phyloP scores from a whole-genome alignment of 768 basidiomycete species.

The Scleroderma bovista region DNA sequence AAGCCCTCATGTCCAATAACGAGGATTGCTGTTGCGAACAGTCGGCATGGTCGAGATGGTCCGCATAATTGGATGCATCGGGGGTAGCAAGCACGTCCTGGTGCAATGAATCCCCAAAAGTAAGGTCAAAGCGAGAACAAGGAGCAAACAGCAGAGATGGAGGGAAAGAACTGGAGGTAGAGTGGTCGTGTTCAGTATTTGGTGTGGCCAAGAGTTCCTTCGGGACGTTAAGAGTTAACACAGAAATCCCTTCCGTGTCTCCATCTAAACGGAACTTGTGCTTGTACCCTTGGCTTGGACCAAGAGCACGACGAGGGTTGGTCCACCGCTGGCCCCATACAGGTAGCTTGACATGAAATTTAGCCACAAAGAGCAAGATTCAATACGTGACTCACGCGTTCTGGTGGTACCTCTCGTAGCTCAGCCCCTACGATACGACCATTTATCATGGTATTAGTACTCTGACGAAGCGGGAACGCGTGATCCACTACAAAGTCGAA shows the following conservation, averaged over 20 bases:
- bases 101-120: no score
- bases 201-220: slow-evolving; percentile 13
- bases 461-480: slow-evolving; percentile 4
- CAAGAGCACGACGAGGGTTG: slow-evolving; percentile 15
- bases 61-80: no score
- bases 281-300: slow-evolving; percentile 22
- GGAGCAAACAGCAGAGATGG: no score
- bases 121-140: no score
- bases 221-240: slow-evolving; percentile 16
- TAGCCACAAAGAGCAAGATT: background rate
- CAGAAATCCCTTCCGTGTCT: slow-evolving; percentile 18
- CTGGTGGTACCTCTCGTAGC: slow-evolving; percentile 25
- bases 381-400: slow-evolving; percentile 16
- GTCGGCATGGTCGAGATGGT: no score
- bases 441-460: slow-evolving; percentile 15
- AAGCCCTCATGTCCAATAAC: no score
- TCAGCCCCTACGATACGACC: slow-evolving; percentile 27
- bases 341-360: slow-evolving; percentile 17
- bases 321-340: slow-evolving; percentile 31
- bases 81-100: no score
- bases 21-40: no score
- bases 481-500: slow-evolving; percentile 10
- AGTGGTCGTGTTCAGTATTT: slow-evolving; percentile 13
- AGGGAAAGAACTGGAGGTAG: slow-evolving; percentile 5
- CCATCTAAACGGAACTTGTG: slow-evolving; percentile 13